Conservation (phyloP, 1,284 basidiomycete species). For the Puccinia hordei region DNA sequence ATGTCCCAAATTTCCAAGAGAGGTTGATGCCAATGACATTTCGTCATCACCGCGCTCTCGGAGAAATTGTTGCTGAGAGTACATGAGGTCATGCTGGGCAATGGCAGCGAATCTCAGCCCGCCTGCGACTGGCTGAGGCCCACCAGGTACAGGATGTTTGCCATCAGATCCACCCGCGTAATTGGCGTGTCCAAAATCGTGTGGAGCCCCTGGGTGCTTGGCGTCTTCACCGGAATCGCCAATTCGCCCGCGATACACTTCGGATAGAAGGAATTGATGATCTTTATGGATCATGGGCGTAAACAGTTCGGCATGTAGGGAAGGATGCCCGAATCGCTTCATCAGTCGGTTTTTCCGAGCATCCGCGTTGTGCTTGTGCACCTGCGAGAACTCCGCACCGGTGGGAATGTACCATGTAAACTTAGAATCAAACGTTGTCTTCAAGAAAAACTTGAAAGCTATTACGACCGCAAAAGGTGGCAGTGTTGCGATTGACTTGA, state of each 20-base stretch:
- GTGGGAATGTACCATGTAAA: constrained; percentile 75
- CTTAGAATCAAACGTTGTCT: constrained; percentile 67
- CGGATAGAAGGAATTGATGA: constrained; percentile 73
- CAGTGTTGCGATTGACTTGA: constrained; percentile 59
- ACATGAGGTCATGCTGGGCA: constrained; percentile 59
- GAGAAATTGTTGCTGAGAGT: constrained; percentile 56
- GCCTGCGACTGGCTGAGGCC: constrained; percentile 67
- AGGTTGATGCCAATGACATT: constrained; percentile 52
- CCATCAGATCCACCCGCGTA: constrained; percentile 72
- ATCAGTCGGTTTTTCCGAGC: constrained; percentile 70
- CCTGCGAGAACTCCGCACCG: constrained; percentile 70
- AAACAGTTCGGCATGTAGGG: constrained; percentile 75
- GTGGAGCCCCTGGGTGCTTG: constrained; percentile 21
- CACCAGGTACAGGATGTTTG: constrained; percentile 69
- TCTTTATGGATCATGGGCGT: constrained; percentile 84
- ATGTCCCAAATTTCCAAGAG: constrained; percentile 25
- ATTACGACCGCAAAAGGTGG: constrained; percentile 42
- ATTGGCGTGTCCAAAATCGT: background rate
- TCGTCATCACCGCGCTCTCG: constrained; percentile 57
- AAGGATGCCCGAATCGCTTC: constrained; percentile 82
- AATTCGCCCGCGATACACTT: constrained; percentile 59
- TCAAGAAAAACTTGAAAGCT: constrained; percentile 79
- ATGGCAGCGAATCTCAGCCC: constrained; percentile 59
- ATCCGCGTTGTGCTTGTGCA: constrained; percentile 73
- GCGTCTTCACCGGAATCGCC: constrained; percentile 56